Conservation (phyloP, 2,329 filamentous ascomycete genomes). For the Botrytis medusae region DNA sequence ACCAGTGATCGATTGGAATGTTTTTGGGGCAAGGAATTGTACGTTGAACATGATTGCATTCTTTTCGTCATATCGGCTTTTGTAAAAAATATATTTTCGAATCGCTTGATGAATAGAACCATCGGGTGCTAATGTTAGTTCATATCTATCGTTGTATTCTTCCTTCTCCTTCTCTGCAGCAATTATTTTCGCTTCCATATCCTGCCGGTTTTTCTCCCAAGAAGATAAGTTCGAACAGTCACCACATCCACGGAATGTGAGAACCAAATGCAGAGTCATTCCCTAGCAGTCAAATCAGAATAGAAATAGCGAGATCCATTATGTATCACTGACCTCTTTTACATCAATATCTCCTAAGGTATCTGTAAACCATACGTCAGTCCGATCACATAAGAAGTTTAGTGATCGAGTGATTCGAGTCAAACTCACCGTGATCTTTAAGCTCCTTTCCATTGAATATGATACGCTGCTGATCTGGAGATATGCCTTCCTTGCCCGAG, state of each 20-base stretch:
- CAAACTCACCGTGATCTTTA: neutral
- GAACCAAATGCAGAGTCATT: no score
- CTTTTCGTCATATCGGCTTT: neutral
- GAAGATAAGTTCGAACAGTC: neutral
- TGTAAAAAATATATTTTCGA: neutral
- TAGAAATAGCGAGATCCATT: no score
- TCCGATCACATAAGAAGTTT: no score
- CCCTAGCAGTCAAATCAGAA: neutral
- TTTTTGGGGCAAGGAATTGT: slow-evolving; percentile 10
- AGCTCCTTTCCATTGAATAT: neutral
- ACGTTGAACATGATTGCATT: slow-evolving; percentile 9
- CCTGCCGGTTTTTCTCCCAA: no score
- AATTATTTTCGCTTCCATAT: no score
- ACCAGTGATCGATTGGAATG: slow-evolving; percentile 6
- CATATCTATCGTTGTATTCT: neutral
- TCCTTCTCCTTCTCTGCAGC: neutral
- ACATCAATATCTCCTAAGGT: neutral
- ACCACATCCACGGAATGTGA: neutral
- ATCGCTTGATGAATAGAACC: slow-evolving; percentile 19
- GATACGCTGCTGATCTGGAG: neutral
- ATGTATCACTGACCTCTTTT: neutral
- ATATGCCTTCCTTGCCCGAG: neutral
- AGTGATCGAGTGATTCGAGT: no score
- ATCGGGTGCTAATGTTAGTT: neutral
- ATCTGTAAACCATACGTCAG: neutral